A percentile compares a stretch with the other conserved stretches of the same genome.
Evolutionary conservation across 179 eudicot species (phyloP).

Genomic region (Beta lomatogona): DNA sequence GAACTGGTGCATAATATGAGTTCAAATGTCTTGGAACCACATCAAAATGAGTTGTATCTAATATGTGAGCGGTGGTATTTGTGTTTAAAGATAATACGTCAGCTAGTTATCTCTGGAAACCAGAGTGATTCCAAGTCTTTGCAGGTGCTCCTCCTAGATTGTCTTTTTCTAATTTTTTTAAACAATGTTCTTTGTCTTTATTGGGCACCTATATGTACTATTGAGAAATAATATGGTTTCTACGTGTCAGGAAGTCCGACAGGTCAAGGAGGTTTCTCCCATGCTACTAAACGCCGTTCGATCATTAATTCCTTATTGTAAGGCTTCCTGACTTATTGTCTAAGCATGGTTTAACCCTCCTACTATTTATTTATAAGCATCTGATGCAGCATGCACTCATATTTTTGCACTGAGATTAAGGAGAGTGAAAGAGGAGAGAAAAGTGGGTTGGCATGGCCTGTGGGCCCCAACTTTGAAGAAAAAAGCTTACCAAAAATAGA

Average conservation of each 20-base stretch:
- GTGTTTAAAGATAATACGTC: constrained; percentile 85
- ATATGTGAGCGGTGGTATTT: constrained; percentile 95
- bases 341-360: constrained; percentile 6
- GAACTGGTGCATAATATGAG: constrained; percentile 50
- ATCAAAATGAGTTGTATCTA: constrained; percentile 70
- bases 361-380: not conserved
- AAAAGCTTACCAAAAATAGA: no score
- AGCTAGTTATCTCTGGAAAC: constrained; percentile 72
- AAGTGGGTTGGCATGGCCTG: no score
- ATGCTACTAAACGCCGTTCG: constrained; percentile 76
- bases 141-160: constrained; percentile 50
- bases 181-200: constrained; percentile 12
- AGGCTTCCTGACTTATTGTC: constrained; percentile 35
- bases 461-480: no score
- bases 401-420: no score
- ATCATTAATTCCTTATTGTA: constrained; percentile 78
- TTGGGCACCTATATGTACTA: not conserved
- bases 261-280: constrained; percentile 90
- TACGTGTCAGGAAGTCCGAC: constrained; percentile 75
- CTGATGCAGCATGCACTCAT: not conserved
- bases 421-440: no score
- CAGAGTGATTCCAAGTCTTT: constrained; percentile 82
- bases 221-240: constrained; percentile 8
- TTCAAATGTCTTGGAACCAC: constrained; percentile 45
- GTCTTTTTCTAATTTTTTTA: not conserved